Conservation (phyloP, 208 protist genomes). For the Histomonas meleagridis region DNA sequence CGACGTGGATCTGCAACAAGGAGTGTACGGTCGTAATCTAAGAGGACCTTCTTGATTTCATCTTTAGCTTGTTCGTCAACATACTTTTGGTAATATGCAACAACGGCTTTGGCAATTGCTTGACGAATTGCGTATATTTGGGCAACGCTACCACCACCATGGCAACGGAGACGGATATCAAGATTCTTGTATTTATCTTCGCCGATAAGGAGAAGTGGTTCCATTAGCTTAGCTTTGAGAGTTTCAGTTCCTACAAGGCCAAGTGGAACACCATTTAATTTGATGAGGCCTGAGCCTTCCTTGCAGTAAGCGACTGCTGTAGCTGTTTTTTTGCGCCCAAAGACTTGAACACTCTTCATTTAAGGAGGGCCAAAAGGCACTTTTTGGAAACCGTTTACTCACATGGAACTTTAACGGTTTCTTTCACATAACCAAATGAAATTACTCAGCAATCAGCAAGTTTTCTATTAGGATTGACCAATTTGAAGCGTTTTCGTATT, state of each 20-base stretch:
- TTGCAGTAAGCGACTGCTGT: conserved; percentile 90
- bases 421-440: too few species aligned
- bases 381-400: too few species aligned
- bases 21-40: conserved; percentile 88
- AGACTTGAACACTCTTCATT: conserved; percentile 49
- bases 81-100: conserved; percentile 99
- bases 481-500: too few species aligned
- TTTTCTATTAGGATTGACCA: too few species aligned
- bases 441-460: too few species aligned
- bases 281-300: conserved; percentile 85
- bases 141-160: conserved; percentile 87
- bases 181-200: conserved; percentile 73
- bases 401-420: too few species aligned
- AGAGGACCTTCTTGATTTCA: conserved; percentile 87
- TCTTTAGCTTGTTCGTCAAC: conserved; percentile 81
- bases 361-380: too few species aligned
- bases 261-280: conserved; percentile 90
- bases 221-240: conserved; percentile 85
- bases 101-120: conserved; percentile 91
- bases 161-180: conserved; percentile 79
- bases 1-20: conserved; percentile 96
- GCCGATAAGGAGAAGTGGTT: conserved; percentile 86
- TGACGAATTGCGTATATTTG: conserved; percentile 95
- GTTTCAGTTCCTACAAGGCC: conserved; percentile 85
- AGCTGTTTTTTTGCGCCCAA: conserved; percentile 84